Evolutionary conservation across 495 filamentous ascomycete genomes (phyloP).

Genomic region (Daldinia bambusicola): DNA sequence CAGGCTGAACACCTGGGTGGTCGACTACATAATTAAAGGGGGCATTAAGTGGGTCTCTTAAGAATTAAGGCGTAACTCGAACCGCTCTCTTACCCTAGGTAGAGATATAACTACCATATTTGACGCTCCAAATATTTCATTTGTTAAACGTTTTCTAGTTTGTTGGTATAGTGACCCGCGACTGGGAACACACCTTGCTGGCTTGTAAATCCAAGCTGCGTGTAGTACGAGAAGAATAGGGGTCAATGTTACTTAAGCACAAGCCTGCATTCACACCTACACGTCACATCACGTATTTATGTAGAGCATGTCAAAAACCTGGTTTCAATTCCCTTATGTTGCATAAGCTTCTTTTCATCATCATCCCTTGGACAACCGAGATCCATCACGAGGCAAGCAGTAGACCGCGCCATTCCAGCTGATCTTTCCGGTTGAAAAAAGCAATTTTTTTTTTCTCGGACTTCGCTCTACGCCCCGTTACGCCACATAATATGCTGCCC

Average conservation of each 20-base stretch:
- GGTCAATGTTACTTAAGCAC: neutral
- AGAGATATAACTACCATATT: too few relatives aligned
- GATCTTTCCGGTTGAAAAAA: constrained; percentile 30
- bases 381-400: constrained; percentile 20
- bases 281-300: constrained; percentile 7
- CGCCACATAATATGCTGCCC: constrained; percentile 35
- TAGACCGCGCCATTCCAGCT: constrained; percentile 26
- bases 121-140: too few relatives aligned
- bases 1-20: too few relatives aligned
- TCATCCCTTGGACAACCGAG: constrained; percentile 12
- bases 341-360: constrained; percentile 25
- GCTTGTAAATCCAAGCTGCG: too few relatives aligned
- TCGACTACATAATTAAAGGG: too few relatives aligned
- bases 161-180: neutral
- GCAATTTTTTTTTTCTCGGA: neutral
- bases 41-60: too few relatives aligned
- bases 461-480: constrained; percentile 31
- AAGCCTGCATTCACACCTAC: neutral
- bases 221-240: neutral
- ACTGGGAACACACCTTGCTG: neutral
- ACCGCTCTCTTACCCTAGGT: too few relatives aligned
- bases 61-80: too few relatives aligned
- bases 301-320: constrained; percentile 8
- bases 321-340: constrained; percentile 30
- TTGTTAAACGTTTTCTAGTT: too few relatives aligned